These are phyloP conservation scores for Rhizopus delemar DNA, from an alignment of 371 early-diverging fungal species.

Conservation along the genomic window DNA sequence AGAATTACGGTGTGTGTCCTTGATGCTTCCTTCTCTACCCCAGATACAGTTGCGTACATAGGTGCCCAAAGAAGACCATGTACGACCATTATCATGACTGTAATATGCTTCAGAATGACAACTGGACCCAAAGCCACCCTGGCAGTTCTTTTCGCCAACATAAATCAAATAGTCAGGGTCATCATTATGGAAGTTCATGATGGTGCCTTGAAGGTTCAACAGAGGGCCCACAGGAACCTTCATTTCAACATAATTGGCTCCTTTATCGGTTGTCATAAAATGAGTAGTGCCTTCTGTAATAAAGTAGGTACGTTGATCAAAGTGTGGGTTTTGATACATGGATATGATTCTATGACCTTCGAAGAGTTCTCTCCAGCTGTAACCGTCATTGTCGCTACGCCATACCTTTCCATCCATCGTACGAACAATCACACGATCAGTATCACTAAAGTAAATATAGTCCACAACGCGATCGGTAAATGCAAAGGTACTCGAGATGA, in stretches of 20 bases:
- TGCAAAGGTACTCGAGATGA: constrained; percentile 32
- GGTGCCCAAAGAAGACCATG: constrained; percentile 69
- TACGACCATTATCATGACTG: constrained; percentile 70
- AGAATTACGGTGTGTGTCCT: constrained; percentile 43
- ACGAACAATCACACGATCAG: constrained; percentile 59
- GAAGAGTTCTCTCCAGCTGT: constrained; percentile 62
- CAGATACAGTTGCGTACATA: constrained; percentile 81
- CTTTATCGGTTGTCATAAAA: constrained; percentile 73
- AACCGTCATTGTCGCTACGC: constrained; percentile 77
- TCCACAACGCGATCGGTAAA: constrained; percentile 57
- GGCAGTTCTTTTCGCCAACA: constrained; percentile 66
- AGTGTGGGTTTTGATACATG: constrained; percentile 72
- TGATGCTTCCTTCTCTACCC: constrained; percentile 68
- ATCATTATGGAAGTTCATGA: constrained; percentile 81
- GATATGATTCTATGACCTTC: constrained; percentile 41
- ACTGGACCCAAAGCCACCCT: constrained; percentile 25
- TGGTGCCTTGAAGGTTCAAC: constrained; percentile 47
- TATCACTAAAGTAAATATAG: constrained; percentile 68
- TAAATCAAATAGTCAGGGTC: constrained; percentile 79
- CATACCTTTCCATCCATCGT: constrained; percentile 59
- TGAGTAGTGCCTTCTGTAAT: constrained; percentile 63
- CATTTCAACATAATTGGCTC: constrained; percentile 60
- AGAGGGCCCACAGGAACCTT: constrained; percentile 58
- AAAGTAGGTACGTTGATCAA: constrained; percentile 70
- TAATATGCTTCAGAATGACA: constrained; percentile 78